A percentile compares a stretch with the other conserved stretches of the same genome.
Conservation (phyloP, 2,329 filamentous ascomycete genomes). For the Cladosporium halotolerans region DNA sequence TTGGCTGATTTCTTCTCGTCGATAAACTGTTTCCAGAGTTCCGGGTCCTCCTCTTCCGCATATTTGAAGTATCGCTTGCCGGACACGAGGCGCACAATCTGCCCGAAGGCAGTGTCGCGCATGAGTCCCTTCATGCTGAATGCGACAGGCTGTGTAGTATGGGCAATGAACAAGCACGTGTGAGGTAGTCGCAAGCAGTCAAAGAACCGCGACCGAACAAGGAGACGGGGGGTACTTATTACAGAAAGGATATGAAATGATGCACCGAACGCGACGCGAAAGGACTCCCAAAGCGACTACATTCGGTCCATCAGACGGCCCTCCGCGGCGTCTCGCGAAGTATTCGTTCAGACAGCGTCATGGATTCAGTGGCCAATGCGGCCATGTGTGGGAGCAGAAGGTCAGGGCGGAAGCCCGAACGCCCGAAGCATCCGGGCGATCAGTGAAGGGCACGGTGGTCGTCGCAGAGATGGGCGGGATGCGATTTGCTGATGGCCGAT, state of each 20-base stretch:
- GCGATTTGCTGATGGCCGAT: no score
- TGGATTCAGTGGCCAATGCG: not conserved
- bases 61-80: slow-evolving; percentile 40
- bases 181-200: not conserved
- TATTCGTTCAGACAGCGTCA: not conserved
- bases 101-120: slow-evolving; percentile 39
- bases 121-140: slow-evolving; percentile 20
- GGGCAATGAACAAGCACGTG: not conserved
- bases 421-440: not conserved
- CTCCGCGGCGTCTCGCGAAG: not conserved
- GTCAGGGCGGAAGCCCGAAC: not conserved
- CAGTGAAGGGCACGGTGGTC: not conserved
- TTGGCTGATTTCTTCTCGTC: slow-evolving; percentile 45
- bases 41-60: slow-evolving; percentile 43
- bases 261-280: not conserved
- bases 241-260: not conserved
- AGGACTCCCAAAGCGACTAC: not conserved
- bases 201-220: not conserved
- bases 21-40: slow-evolving; percentile 45
- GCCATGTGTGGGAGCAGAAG: not conserved
- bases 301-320: not conserved
- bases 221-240: not conserved
- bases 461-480: no score
- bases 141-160: not conserved
- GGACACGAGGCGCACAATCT: slow-evolving; percentile 39